Conservation (phyloP, 495 filamentous ascomycete species). For the Extremus antarcticus region DNA sequence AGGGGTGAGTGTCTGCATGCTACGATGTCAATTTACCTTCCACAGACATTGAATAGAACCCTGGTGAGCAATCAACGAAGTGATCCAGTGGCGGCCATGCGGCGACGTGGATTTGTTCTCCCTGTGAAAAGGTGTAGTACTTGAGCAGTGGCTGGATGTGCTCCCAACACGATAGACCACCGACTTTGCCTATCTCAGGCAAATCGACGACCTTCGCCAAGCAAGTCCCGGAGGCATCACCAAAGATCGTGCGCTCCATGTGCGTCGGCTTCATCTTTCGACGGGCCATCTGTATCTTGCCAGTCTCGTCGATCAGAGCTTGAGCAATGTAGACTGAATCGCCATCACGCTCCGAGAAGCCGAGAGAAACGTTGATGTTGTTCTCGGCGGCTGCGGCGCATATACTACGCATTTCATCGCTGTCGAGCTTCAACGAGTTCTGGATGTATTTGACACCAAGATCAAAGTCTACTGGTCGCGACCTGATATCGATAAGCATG, state of each 20-base stretch:
- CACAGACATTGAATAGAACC: constrained; percentile 30
- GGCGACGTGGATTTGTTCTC: constrained; percentile 45
- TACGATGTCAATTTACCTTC: constrained; percentile 26
- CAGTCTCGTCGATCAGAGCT: constrained; percentile 37
- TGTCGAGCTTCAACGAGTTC: constrained; percentile 38
- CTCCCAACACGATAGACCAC: constrained; percentile 41
- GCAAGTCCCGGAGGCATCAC: constrained; percentile 40
- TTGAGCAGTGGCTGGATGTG: constrained; percentile 51
- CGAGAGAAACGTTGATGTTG: constrained; percentile 40
- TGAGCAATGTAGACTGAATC: constrained; percentile 48
- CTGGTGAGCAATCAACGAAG: constrained; percentile 1
- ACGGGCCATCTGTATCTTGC: constrained; percentile 36
- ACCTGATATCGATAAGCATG: constrained; percentile 12
- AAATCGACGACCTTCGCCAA: constrained; percentile 36
- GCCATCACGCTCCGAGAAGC: constrained; percentile 42
- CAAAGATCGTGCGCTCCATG: constrained; percentile 52
- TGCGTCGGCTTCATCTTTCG: constrained; percentile 53
- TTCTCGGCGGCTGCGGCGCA: constrained; percentile 31
- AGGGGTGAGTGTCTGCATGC: not conserved
- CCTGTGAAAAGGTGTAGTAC: constrained; percentile 42
- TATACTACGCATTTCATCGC: constrained; percentile 40
- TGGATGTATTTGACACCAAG: constrained; percentile 38
- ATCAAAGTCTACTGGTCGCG: constrained; percentile 29
- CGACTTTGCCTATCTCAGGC: constrained; percentile 35
- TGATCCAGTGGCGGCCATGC: constrained; percentile 40